Evolutionary conservation across 1,139 yeast species (phyloP).

Genomic region (Insectozyma bohioensis): DNA sequence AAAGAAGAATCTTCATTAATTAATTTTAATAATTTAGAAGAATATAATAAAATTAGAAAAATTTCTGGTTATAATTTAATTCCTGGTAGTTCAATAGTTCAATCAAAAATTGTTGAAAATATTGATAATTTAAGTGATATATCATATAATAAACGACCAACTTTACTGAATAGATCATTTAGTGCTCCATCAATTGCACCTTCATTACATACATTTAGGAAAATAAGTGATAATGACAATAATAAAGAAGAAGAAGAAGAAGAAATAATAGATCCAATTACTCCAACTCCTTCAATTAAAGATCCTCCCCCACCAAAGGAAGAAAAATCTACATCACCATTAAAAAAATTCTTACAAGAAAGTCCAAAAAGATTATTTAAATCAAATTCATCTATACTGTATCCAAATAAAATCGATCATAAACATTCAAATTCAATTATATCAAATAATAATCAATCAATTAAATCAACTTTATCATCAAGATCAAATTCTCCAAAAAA

Average conservation of each 20-base stretch:
- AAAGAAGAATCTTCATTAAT: conserved; percentile 6
- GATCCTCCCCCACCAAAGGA: conserved; percentile 10
- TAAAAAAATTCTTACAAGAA: conserved; percentile 32
- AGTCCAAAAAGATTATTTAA: conserved; percentile 34
- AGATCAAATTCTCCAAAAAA: conserved; percentile 32
- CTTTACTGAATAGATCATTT: too few relatives aligned
- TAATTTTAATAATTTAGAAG: conserved; percentile 4
- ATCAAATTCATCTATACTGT: conserved; percentile 11
- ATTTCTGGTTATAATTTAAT: conserved; percentile 10
- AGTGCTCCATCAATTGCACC: too few relatives aligned
- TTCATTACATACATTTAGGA: conserved; percentile 8
- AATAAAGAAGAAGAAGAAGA: conserved; percentile 1
- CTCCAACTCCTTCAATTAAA: conserved; percentile 17
- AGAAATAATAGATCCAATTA: conserved; percentile 6
- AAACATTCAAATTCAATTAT: conserved; percentile 30
- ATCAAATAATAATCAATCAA: conserved; percentile 32
- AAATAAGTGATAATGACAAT: conserved; percentile 5
- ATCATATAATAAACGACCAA: too few relatives aligned
- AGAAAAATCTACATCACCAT: conserved; percentile 24
- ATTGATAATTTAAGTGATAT: conserved; percentile 33
- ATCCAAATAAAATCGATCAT: conserved; percentile 12
- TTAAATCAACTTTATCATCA: conserved; percentile 27
- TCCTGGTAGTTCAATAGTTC: conserved; percentile 13
- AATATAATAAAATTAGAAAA: conserved; percentile 8
- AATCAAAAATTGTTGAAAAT: conserved; percentile 21